These are phyloP conservation scores for Hyphopichia wangnamkhiaoensis DNA, from an alignment of 1,139 yeast species.

Conservation along the genomic window DNA sequence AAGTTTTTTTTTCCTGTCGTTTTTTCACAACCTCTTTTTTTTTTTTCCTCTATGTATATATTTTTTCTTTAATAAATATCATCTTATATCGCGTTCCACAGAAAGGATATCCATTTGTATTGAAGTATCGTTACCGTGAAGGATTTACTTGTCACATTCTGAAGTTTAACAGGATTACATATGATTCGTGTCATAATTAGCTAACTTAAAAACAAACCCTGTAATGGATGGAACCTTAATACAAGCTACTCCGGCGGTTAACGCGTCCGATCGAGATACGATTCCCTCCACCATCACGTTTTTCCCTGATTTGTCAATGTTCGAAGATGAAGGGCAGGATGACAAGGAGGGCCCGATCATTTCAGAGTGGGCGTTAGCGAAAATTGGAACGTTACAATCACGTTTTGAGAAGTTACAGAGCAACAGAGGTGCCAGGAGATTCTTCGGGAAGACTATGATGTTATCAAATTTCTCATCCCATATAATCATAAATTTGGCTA, in stretches of 20 bases:
- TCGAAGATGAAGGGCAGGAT: slow-evolving; percentile 12
- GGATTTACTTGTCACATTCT: no score
- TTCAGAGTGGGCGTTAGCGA: slow-evolving; percentile 30
- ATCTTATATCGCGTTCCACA: no score
- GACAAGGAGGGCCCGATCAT: slow-evolving; percentile 5
- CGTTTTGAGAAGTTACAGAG: slow-evolving; percentile 30
- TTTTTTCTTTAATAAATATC: no score
- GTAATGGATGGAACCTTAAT: no score
- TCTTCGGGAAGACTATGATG: slow-evolving; percentile 9
- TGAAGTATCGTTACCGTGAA: no score
- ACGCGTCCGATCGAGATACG: not conserved
- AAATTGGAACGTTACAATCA: slow-evolving; percentile 39
- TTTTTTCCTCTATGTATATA: no score
- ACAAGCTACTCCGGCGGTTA: slow-evolving; percentile 3
- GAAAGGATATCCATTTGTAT: no score
- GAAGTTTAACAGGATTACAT: no score
- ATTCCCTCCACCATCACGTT: slow-evolving; percentile 20
- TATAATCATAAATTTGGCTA: slow-evolving; percentile 53
- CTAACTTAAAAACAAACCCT: no score
- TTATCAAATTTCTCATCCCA: slow-evolving; percentile 16
- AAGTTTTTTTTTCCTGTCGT: no score
- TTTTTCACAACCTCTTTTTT: no score
- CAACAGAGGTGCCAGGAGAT: slow-evolving; percentile 14
- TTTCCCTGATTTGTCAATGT: slow-evolving; percentile 25
- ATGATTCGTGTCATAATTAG: no score